Conservation (phyloP, 2,329 filamentous ascomycete genomes). For the Tolypocladium pustulatum region DNA sequence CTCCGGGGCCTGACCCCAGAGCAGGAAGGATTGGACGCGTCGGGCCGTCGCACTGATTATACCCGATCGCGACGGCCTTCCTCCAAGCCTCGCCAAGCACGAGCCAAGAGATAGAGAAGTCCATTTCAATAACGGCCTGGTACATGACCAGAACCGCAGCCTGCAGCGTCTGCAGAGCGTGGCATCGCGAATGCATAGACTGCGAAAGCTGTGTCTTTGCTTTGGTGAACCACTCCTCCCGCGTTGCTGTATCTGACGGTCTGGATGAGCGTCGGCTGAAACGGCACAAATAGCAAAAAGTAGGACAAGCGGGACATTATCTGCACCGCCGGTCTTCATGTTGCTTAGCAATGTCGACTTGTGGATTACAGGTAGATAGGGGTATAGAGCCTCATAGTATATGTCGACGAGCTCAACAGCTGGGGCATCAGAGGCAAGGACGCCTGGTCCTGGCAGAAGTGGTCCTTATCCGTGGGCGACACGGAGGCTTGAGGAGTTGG, state of each 20-base stretch:
- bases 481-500: background rate
- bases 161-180: constrained; percentile 10
- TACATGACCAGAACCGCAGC: constrained; percentile 11
- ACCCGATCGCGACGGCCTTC: constrained; percentile 11
- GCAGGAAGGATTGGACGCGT: constrained; percentile 2
- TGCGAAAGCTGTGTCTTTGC: constrained; percentile 8
- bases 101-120: constrained; percentile 10
- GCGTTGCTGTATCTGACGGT: constrained; percentile 5
- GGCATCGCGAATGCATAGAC: constrained; percentile 5
- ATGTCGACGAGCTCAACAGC: constrained; percentile 10
- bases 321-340: background rate
- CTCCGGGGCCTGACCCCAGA: constrained; percentile 2
- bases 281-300: constrained; percentile 11
- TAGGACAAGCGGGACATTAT: constrained; percentile 1
- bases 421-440: constrained; percentile 3
- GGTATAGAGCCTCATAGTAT: constrained; percentile 12
- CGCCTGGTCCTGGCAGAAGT: background rate
- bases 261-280: constrained; percentile 9
- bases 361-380: constrained; percentile 11
- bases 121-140: constrained; percentile 8
- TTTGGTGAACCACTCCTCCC: constrained; percentile 9
- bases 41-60: constrained; percentile 5
- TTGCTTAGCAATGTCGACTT: constrained; percentile 1
- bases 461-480: background rate
- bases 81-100: constrained; percentile 14